A percentile compares a stretch with the other conserved stretches of the same genome.
Evolutionary conservation across 2,329 filamentous ascomycete species (phyloP).

Genomic region (Emydomyces testavorans): DNA sequence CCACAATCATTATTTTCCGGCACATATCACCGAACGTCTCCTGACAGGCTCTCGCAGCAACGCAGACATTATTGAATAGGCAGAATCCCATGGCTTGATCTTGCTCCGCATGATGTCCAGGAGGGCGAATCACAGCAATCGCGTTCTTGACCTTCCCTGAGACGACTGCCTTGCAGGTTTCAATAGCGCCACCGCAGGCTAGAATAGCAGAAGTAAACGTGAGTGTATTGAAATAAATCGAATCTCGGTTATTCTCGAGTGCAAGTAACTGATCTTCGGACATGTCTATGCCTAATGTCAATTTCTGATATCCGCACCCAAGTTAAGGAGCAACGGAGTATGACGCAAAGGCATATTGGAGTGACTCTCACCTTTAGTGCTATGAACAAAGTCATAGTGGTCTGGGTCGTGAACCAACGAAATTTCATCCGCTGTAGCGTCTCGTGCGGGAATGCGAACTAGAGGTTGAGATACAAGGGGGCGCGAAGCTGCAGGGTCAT

Average conservation of each 20-base stretch:
- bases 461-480: constrained; percentile 45
- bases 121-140: constrained; percentile 87
- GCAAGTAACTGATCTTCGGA: constrained; percentile 52
- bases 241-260: constrained; percentile 59
- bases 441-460: constrained; percentile 61
- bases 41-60: constrained; percentile 82
- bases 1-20: constrained; percentile 80
- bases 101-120: constrained; percentile 87
- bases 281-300: constrained; percentile 29
- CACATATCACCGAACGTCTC: constrained; percentile 66
- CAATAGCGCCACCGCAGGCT: constrained; percentile 85
- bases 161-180: constrained; percentile 87
- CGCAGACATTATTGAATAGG: constrained; percentile 93
- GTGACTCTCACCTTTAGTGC: constrained; percentile 34
- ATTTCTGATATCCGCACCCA: not conserved
- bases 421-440: constrained; percentile 70
- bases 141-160: constrained; percentile 78
- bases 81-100: constrained; percentile 86
- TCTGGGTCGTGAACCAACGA: constrained; percentile 63
- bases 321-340: not conserved
- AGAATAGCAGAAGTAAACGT: constrained; percentile 71
- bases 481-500: constrained; percentile 42
- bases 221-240: constrained; percentile 70
- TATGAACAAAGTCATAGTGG: constrained; percentile 69
- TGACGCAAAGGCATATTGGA: not conserved